phyloP scores from a whole-genome alignment of 2,329 filamentous ascomycete genomes.

The Colletotrichum cuscutae region DNA sequence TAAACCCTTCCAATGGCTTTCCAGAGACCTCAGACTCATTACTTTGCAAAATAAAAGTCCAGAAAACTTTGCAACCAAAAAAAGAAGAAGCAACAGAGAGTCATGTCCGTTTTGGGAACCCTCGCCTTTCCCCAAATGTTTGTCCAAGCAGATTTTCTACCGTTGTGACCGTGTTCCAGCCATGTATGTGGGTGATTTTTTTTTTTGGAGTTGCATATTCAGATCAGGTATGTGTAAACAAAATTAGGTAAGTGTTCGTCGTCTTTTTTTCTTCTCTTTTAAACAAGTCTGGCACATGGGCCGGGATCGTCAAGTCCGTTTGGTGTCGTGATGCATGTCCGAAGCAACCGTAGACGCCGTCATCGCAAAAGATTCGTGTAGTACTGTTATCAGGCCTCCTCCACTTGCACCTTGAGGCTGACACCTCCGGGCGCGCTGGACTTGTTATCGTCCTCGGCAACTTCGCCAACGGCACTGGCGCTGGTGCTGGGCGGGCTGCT shows the following conservation, averaged over 20 bases:
- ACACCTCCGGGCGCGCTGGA: constrained; percentile 34
- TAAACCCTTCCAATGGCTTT: background rate
- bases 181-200: constrained; percentile 13
- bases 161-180: constrained; percentile 16
- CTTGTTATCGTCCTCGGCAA: constrained; percentile 42
- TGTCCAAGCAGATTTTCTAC: constrained; percentile 30
- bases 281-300: constrained; percentile 9
- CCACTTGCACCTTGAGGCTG: constrained; percentile 41
- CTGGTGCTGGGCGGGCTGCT: constrained; percentile 73
- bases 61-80: constrained; percentile 5
- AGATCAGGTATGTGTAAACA: constrained; percentile 25
- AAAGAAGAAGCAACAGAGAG: constrained; percentile 3
- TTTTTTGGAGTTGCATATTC: background rate
- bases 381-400: constrained; percentile 42
- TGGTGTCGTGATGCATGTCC: constrained; percentile 30
- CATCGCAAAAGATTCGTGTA: background rate
- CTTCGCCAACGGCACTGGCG: constrained; percentile 61
- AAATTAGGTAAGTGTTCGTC: constrained; percentile 21
- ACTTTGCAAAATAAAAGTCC: background rate
- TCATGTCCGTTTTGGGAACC: constrained; percentile 5
- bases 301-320: constrained; percentile 20
- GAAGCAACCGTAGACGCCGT: constrained; percentile 27
- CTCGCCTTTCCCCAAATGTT: constrained; percentile 1
- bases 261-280: background rate
- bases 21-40: background rate